Evolutionary conservation across 225 moss, liverwort and hornwort genomes (phyloP).

Genomic region (Thuidium tamariscinum): DNA sequence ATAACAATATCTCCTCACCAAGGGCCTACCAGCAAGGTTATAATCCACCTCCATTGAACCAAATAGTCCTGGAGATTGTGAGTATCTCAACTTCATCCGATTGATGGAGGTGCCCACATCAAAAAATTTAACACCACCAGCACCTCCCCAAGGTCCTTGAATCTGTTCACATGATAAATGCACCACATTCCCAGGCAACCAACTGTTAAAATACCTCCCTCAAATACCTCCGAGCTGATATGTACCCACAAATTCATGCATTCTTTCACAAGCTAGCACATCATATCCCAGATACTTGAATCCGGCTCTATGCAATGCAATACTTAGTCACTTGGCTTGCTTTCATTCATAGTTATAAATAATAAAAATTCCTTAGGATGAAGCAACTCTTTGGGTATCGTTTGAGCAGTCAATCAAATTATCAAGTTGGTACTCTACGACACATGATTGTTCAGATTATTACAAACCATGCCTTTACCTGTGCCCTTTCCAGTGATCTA

Average conservation of each 20-base stretch:
- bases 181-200: neutral
- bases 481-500: neutral
- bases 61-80: neutral
- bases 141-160: neutral
- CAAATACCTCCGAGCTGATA: neutral
- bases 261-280: neutral
- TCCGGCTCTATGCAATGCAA: too few species aligned
- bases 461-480: neutral
- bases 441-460: neutral
- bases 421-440: neutral
- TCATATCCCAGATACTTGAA: neutral
- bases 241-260: neutral
- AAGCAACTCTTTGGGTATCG: neutral
- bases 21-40: neutral
- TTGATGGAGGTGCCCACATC: neutral
- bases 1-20: neutral
- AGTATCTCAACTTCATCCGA: neutral
- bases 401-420: neutral
- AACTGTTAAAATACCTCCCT: neutral
- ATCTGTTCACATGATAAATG: neutral
- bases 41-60: neutral
- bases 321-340: neutral
- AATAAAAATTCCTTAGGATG: neutral
- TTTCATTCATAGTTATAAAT: neutral
- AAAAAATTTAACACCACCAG: neutral